Percentiles rank a stretch among this genome's conserved stretches.
phyloP scores from a whole-genome alignment of 1,139 yeast species.

The Zhuliangozyma blackwelliae region DNA sequence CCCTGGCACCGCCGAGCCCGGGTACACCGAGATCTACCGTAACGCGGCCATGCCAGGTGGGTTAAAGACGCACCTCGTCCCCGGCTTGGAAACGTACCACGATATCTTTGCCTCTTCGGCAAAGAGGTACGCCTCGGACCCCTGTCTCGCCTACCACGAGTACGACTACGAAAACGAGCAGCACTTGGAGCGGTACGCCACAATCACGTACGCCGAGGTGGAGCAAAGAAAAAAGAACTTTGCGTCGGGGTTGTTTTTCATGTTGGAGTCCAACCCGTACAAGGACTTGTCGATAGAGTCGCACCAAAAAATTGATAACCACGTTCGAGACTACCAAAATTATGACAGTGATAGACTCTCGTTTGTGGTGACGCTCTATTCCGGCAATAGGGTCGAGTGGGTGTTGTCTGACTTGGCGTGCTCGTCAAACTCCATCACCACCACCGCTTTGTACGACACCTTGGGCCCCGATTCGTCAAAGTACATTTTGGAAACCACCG shows the following conservation, averaged over 20 bases:
- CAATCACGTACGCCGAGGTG: conserved; percentile 20
- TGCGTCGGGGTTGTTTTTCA: conserved; percentile 30
- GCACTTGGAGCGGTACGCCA: conserved; percentile 17
- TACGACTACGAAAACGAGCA: conserved; percentile 24
- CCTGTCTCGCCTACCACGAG: conserved; percentile 29
- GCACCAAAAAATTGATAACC: conserved; percentile 27
- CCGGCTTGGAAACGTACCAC: conserved; percentile 28
- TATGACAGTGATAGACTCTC: conserved; percentile 24
- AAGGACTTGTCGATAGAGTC: conserved; percentile 17
- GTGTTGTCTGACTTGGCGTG: conserved; percentile 35
- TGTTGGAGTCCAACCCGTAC: conserved; percentile 26
- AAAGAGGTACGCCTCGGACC: conserved; percentile 14
- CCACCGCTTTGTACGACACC: conserved; percentile 39
- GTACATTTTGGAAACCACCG: conserved; percentile 30
- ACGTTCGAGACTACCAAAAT: conserved; percentile 15
- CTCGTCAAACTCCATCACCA: conserved; percentile 30
- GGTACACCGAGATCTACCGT: conserved; percentile 31
- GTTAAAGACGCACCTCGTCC: conserved; percentile 19
- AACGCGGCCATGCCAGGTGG: conserved; percentile 21
- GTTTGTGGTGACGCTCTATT: conserved; percentile 30
- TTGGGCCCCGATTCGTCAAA: conserved; percentile 33
- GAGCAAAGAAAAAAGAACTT: conserved; percentile 18
- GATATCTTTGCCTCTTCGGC: conserved; percentile 22
- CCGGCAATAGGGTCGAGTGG: conserved; percentile 39
- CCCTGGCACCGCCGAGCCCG: conserved; percentile 26